Percentiles rank a stretch among this genome's conserved stretches.
Evolutionary conservation across 495 filamentous ascomycete genomes (phyloP).

Genomic region (Aspergillus hancockii): DNA sequence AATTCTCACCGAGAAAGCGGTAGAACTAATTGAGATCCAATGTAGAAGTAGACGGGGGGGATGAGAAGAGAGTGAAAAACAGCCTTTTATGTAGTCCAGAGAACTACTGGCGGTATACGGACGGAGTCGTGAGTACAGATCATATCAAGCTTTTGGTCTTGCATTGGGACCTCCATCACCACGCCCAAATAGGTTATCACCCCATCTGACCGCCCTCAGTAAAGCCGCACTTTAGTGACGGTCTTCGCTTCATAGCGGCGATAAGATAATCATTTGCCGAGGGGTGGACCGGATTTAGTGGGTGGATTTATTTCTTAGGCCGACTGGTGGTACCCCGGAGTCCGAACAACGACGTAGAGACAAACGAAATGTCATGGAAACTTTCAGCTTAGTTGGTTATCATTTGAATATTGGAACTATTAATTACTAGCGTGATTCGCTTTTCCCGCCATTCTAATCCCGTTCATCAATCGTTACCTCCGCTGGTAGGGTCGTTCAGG

Average conservation of each 20-base stretch:
- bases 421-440: neutral
- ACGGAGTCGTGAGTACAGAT: neutral
- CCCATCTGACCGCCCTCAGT: neutral
- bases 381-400: neutral
- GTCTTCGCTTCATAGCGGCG: too few species aligned
- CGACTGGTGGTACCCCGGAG: neutral
- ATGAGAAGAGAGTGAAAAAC: too few species aligned
- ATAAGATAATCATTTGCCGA: neutral
- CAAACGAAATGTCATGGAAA: too few species aligned
- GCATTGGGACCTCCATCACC: neutral
- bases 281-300: neutral
- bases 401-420: neutral
- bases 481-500: conserved; percentile 1
- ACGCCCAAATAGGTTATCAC: neutral
- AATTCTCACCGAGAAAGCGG: too few species aligned
- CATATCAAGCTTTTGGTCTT: neutral
- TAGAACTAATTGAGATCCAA: too few species aligned
- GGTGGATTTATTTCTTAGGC: neutral
- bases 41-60: too few species aligned
- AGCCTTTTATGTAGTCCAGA: too few species aligned
- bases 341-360: too few species aligned
- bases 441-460: neutral
- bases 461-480: conserved; percentile 4
- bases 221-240: too few species aligned
- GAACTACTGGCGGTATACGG: neutral